Evolutionary conservation across 179 eudicot species (phyloP), one percentile per base, ranked within the genome.

Genomic region (Beta corolliflora): DNA sequence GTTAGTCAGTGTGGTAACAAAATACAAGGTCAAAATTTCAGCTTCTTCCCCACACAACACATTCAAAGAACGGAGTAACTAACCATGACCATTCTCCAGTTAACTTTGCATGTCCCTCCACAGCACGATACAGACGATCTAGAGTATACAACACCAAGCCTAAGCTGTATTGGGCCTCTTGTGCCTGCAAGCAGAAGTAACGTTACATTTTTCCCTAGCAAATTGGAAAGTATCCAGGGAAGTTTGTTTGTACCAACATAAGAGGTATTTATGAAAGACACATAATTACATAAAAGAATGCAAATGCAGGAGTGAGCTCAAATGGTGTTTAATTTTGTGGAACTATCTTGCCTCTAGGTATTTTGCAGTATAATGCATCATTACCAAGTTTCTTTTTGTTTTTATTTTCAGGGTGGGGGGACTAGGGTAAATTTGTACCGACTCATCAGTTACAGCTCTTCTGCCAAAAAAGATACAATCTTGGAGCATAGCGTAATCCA

Each of bases 71-170:
- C 21, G 0, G 31, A 52, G 64, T 48, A 79, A 85, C 93, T 88
- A 73, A 95, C 99, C 94, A 84, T 77, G 79, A 87, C 99, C 99
- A 95, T 91, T 95, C 99, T 25, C 94, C 97, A 13, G 98, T 92
- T 74, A 80, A 89, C 83, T 85, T 90, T 68, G 99, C 98, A 83
- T 92, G 98, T 76, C 87, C 85, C 90, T 95, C 94, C 68, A 90
- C 94, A 70, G 96, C 93, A 78, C 90, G 91, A 84, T 89, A 88
- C 18, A 95, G 86, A 80, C 89, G 94, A 84, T 95, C 99, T 70
- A 95, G 84, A 80, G 91, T 88, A 80, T 91, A 95, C 67, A 95
- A 81, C 76, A 88, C 84, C 89, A 94, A 84, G 65, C 99, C 99
- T 64, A 84, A 92, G 88, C 91, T 92, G 90, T 86, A 92, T 85